phyloP scores from a whole-genome alignment of 2,329 filamentous ascomycete species.

The Xylaria polymorpha region DNA sequence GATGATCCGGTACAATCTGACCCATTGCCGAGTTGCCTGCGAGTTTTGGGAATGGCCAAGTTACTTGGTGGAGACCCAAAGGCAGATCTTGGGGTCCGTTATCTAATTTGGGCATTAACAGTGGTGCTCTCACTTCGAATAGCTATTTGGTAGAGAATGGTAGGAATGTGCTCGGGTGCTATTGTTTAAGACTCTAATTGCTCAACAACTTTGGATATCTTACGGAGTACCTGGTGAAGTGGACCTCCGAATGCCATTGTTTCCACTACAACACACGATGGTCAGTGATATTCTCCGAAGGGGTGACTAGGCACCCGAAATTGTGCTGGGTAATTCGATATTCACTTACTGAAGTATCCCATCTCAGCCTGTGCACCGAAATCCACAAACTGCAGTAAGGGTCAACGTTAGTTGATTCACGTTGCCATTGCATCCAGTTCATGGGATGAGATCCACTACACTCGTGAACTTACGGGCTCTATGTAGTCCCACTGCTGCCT shows the following conservation, averaged over 20 bases:
- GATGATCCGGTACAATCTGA: not conserved
- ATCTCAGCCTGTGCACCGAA: slow-evolving; percentile 23
- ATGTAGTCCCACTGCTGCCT: not conserved
- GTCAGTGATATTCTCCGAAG: slow-evolving; percentile 6
- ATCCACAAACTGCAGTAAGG: slow-evolving; percentile 22
- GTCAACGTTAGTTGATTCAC: not conserved
- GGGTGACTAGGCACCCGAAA: not conserved
- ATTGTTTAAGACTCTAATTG: not conserved
- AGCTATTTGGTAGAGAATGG: not conserved
- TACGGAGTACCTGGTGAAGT: not conserved
- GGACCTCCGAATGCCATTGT: slow-evolving; percentile 20
- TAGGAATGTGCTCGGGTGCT: not conserved
- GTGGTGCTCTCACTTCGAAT: not conserved
- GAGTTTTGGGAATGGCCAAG: slow-evolving; percentile 27
- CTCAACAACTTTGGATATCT: not conserved
- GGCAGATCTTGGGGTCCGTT: not conserved
- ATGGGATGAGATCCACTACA: not conserved
- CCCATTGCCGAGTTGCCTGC: not conserved
- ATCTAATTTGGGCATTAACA: slow-evolving; percentile 10
- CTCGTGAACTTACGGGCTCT: slow-evolving; percentile 26
- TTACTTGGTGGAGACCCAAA: not conserved
- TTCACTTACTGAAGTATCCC: slow-evolving; percentile 29
- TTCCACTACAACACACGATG: slow-evolving; percentile 17
- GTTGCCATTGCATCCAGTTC: not conserved
- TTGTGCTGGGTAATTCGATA: not conserved